Conservation (phyloP, 345 rosid genomes). For the Salix exigua region DNA sequence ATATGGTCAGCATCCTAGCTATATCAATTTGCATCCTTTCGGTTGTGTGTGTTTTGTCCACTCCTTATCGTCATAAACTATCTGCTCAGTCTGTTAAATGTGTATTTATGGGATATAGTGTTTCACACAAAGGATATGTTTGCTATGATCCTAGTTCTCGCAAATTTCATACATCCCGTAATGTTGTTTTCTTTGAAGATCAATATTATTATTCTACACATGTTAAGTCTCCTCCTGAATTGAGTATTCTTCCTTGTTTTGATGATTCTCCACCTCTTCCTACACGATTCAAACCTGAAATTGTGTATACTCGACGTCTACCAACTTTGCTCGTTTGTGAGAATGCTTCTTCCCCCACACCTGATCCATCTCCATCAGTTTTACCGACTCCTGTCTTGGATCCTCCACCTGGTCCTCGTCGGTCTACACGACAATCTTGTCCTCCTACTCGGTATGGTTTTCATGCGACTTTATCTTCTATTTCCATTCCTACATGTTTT, state of each 20-base stretch:
- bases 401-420: not conserved
- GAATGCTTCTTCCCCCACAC: not conserved
- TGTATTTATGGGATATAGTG: not conserved
- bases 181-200: not conserved
- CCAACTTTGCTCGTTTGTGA: not conserved
- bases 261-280: not conserved
- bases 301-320: not conserved
- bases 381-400: accelerated
- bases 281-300: not conserved
- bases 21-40: not conserved
- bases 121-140: not conserved
- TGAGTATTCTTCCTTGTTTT: not conserved
- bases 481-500: not conserved
- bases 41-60: not conserved
- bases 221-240: not conserved
- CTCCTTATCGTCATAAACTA: not conserved
- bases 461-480: not conserved
- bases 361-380: not conserved
- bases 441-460: not conserved
- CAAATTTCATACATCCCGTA: not conserved
- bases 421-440: not conserved
- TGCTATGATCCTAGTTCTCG: not conserved
- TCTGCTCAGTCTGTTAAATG: not conserved
- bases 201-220: not conserved
- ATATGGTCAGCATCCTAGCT: not conserved